phyloP scores from a whole-genome alignment of 495 filamentous ascomycete genomes.

The Cryomyces minteri region DNA sequence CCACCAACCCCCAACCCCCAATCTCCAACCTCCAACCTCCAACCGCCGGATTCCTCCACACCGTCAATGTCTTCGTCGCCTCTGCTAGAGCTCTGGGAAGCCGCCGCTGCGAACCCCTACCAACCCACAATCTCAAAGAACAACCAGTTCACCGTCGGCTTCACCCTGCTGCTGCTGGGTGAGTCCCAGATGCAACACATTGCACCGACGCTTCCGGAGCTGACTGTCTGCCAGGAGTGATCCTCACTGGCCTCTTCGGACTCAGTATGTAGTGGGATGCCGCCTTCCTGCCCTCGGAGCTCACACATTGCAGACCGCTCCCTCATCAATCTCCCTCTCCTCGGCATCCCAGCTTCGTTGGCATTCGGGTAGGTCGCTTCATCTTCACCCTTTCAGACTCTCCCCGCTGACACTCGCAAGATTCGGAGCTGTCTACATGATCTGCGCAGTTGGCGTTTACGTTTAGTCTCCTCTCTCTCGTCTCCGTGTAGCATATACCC shows the following conservation, averaged over 20 bases:
- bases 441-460: constrained; percentile 97
- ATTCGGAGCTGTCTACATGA: constrained; percentile 92
- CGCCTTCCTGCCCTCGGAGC: not conserved
- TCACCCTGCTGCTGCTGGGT: constrained; percentile 41
- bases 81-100: constrained; percentile 76
- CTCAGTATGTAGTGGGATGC: constrained; percentile 42
- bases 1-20: no score
- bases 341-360: constrained; percentile 74
- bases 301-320: constrained; percentile 49
- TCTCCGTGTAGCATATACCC: not conserved
- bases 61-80: constrained; percentile 33
- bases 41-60: no score
- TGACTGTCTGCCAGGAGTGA: constrained; percentile 23
- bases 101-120: constrained; percentile 69
- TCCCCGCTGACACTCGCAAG: constrained; percentile 26
- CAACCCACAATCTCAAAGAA: constrained; percentile 63
- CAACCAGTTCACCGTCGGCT: constrained; percentile 68
- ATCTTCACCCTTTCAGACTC: not conserved
- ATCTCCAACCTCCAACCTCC: no score
- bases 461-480: constrained; percentile 35
- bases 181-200: no score
- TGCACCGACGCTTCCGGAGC: no score
- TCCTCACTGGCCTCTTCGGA: constrained; percentile 56
- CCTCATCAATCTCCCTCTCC: constrained; percentile 51
- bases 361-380: constrained; percentile 58